Percentiles rank a stretch among this genome's conserved stretches.
Conservation (phyloP, 2,329 filamentous ascomycete species). For the Coniochaeta ligniaria region DNA sequence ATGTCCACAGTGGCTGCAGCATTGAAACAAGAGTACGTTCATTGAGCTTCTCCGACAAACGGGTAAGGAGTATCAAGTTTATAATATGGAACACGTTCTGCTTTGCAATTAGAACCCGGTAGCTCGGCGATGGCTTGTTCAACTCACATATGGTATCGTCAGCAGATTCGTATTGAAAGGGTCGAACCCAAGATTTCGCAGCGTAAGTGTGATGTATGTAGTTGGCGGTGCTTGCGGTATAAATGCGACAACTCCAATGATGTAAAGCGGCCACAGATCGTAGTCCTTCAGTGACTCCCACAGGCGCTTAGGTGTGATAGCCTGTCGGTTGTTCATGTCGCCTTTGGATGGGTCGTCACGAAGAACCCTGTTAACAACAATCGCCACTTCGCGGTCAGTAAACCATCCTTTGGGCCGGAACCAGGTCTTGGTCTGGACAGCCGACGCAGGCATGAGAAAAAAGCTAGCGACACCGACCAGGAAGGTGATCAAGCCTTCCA, state of each 20-base stretch:
- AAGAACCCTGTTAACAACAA: slow-evolving; percentile 49
- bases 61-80: slow-evolving; percentile 41
- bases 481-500: slow-evolving; percentile 35
- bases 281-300: slow-evolving; percentile 46
- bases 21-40: slow-evolving; percentile 38
- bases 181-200: slow-evolving; percentile 41
- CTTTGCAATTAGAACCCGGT: background rate
- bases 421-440: slow-evolving; percentile 6
- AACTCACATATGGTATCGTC: slow-evolving; percentile 40
- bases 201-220: slow-evolving; percentile 44
- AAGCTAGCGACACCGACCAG: slow-evolving; percentile 3
- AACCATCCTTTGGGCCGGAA: slow-evolving; percentile 5
- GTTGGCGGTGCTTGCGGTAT: slow-evolving; percentile 39
- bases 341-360: slow-evolving; percentile 53
- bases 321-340: slow-evolving; percentile 51
- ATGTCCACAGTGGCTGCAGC: slow-evolving; percentile 42
- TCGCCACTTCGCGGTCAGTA: slow-evolving; percentile 38
- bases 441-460: slow-evolving; percentile 4
- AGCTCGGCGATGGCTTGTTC: background rate
- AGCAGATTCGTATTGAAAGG: slow-evolving; percentile 50
- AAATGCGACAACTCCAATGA: slow-evolving; percentile 38
- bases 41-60: slow-evolving; percentile 41
- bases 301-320: slow-evolving; percentile 37
- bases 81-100: slow-evolving; percentile 41
- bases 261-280: slow-evolving; percentile 49